Conservation (phyloP, 257 asterid genomes). For the Pogostemon cablin region DNA sequence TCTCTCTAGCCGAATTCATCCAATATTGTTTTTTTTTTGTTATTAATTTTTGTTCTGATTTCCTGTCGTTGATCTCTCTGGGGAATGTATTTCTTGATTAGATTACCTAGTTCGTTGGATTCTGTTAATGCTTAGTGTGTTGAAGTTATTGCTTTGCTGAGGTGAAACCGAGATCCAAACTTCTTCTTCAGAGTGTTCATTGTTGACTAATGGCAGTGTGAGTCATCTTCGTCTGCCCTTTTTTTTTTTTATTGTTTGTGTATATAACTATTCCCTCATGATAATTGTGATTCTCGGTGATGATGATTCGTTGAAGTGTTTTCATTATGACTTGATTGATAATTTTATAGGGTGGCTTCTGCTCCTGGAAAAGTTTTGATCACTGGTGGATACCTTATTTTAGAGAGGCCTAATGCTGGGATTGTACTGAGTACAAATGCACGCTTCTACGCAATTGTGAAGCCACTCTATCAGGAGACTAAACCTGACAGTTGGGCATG, state of each 20-base stretch:
- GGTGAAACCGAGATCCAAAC: conserved; percentile 14
- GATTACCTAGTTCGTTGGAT: too few species aligned
- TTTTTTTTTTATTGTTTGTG: neutral
- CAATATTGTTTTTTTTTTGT: too few species aligned
- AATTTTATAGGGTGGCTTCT: conserved; percentile 73
- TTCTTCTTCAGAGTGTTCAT: conserved; percentile 27
- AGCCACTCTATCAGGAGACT: conserved; percentile 68
- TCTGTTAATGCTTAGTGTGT: conserved; percentile 8
- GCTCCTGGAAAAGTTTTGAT: conserved; percentile 99
- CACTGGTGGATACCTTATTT: conserved; percentile 95
- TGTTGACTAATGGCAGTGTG: conserved; percentile 55
- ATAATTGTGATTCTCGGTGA: conserved; percentile 12
- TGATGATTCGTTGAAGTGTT: conserved; percentile 7
- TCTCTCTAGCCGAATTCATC: too few species aligned
- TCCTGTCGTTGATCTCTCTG: too few species aligned
- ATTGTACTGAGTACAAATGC: conserved; percentile 95
- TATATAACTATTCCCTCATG: neutral
- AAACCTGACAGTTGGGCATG: conserved; percentile 83
- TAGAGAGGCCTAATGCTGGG: conserved; percentile 99
- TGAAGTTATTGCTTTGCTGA: conserved; percentile 31
- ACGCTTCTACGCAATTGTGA: conserved; percentile 88
- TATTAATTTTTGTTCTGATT: too few species aligned
- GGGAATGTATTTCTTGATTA: too few species aligned
- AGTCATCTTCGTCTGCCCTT: conserved; percentile 29
- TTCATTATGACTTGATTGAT: conserved; percentile 38